Evolutionary conservation across 2,329 filamentous ascomycete genomes (phyloP).

Genomic region (Ampelomyces quisqualis): DNA sequence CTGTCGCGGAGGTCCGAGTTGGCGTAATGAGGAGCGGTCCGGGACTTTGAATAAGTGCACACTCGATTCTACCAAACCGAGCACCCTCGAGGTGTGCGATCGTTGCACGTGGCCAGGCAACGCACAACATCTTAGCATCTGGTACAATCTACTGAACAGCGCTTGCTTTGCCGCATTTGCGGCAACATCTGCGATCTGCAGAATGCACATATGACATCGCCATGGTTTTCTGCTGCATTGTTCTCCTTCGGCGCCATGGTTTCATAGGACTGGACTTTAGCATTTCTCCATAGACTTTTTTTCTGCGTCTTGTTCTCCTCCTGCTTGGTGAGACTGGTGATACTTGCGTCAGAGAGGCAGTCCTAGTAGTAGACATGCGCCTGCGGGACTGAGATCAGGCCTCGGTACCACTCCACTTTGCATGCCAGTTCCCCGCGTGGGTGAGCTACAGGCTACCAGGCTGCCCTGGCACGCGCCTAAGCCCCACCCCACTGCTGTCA

Average conservation of each 20-base stretch:
- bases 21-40: conserved; percentile 23
- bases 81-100: too few species aligned
- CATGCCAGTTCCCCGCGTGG: conserved; percentile 14
- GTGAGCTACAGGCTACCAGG: too few species aligned
- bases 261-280: conserved; percentile 25
- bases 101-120: conserved; percentile 3
- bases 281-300: conserved; percentile 35
- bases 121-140: conserved; percentile 16
- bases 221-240: conserved; percentile 25
- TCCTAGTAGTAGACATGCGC: too few species aligned
- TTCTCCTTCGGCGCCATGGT: conserved; percentile 35
- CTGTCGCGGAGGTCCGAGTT: conserved; percentile 12
- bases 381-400: conserved; percentile 2
- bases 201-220: conserved; percentile 20
- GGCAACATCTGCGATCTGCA: conserved; percentile 15
- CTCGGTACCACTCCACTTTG: conserved; percentile 9
- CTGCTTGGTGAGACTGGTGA: too few species aligned
- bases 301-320: too few species aligned
- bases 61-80: too few species aligned
- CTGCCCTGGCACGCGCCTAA: conserved; percentile 4
- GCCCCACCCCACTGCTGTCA: conserved; percentile 20
- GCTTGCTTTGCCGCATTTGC: conserved; percentile 24
- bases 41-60: conserved; percentile 28
- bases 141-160: conserved; percentile 15
- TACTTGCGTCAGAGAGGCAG: too few species aligned